Base-by-base conservation (phyloP, 2,329 filamentous ascomycete species). In the Neonectria coccinea region DNA sequence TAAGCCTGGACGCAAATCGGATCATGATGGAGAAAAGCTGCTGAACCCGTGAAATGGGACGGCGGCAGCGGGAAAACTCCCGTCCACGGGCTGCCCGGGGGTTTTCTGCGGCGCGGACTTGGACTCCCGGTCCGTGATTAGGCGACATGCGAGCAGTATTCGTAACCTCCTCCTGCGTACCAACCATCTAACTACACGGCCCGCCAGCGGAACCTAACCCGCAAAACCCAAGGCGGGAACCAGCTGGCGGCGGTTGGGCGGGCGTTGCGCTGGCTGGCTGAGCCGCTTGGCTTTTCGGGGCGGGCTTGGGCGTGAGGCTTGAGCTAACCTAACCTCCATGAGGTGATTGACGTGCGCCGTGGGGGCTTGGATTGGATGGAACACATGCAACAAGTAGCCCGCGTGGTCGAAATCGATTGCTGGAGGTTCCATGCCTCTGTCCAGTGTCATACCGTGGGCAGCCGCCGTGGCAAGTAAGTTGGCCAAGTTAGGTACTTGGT, bases 1-100 rank as follows among this genome's bases (percentile, higher is more conserved):
- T 52, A 41, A 31, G 27, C 59, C 47, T 61, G 62, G 42, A 44
- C 58, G 39, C 54, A 56, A 58, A 70, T 72, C 70, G 67, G 68
- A 71, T 55, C 59, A 70, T 69, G 62, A 27, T 14, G 45, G 22
- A 29, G 53, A 22, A 22, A 31, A 48, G 27, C 25, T 25, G 29
- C 29, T 29, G 29, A 29, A 10, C 29, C 25, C 25, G 25, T 25
- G 9, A 5, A 29, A 29, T 29, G 29, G 7, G 29, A 29, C 44
- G 45, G 45, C 44, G 45, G 45, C 16, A n/a, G 14, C 45, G 47
- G 66, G 54, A 56, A 56, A 59, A 50, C 47, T 31, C 14, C 36
- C 36, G 36, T 39, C 14, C 14, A 39, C 36, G 16, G 36, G 14
- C 36, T n/a, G 36, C 36, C 36, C 14, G 36, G 36, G 27, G 27